phyloP scores from a whole-genome alignment of 345 rosid species.

The Bruguiera parviflora region DNA sequence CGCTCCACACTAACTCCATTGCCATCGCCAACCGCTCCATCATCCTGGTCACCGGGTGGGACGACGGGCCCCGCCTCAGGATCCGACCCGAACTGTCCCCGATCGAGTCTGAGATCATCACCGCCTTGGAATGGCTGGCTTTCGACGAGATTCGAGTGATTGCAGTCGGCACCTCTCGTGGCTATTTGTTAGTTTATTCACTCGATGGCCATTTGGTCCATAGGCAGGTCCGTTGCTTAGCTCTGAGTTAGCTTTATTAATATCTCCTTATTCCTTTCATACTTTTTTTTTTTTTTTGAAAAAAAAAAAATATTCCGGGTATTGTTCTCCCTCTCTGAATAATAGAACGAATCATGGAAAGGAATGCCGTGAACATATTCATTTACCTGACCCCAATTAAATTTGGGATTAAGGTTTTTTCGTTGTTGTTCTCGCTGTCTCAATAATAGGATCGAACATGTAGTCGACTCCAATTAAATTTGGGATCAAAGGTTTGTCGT shows the following conservation, averaged over 20 bases:
- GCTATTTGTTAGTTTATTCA: slow-evolving; percentile 69
- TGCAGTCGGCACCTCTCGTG: slow-evolving; percentile 77
- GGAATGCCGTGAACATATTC: too few relatives aligned
- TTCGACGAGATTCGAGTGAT: slow-evolving; percentile 67
- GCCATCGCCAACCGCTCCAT: slow-evolving; percentile 62
- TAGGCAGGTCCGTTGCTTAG: slow-evolving; percentile 49
- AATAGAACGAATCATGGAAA: too few relatives aligned
- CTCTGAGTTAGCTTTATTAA: neutral
- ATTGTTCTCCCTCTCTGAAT: too few relatives aligned
- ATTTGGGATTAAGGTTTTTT: neutral
- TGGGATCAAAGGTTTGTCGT: neutral
- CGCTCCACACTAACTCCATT: slow-evolving; percentile 66
- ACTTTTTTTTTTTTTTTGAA: too few relatives aligned
- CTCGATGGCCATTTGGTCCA: slow-evolving; percentile 67
- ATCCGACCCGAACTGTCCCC: slow-evolving; percentile 90
- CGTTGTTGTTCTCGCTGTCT: too few relatives aligned
- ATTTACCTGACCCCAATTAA: too few relatives aligned
- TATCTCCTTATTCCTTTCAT: neutral
- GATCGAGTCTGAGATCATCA: slow-evolving; percentile 60
- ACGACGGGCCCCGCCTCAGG: slow-evolving; percentile 62
- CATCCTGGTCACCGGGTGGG: slow-evolving; percentile 64
- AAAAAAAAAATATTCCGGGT: too few relatives aligned
- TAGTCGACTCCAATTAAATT: neutral
- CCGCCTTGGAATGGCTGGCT: slow-evolving; percentile 80
- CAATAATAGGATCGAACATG: too few relatives aligned